Conservation (phyloP, 1,284 basidiomycete species). For the Malassezia sympodialis region DNA sequence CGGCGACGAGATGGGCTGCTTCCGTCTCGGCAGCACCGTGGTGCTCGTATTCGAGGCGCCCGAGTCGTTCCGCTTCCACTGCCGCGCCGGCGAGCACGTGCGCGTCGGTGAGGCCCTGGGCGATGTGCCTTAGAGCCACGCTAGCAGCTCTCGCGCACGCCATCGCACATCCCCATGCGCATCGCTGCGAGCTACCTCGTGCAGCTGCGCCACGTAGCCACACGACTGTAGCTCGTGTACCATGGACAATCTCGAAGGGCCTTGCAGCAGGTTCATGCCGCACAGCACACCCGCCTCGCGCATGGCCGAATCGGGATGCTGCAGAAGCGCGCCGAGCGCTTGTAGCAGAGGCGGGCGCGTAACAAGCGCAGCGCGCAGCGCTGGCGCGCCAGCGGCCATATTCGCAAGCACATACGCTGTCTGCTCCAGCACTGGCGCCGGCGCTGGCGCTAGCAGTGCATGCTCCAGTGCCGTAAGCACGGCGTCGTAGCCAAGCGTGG, state of each 20-base stretch:
- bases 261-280: constrained; percentile 6
- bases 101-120: constrained; percentile 67
- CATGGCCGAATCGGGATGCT: neutral
- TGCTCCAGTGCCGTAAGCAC: constrained; percentile 32
- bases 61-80: constrained; percentile 64
- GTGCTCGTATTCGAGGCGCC: constrained; percentile 96
- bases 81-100: constrained; percentile 74
- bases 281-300: constrained; percentile 11
- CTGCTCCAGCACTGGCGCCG: constrained; percentile 25
- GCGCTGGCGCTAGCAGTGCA: constrained; percentile 12
- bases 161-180: neutral
- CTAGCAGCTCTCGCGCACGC: neutral
- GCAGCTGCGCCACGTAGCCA: constrained; percentile 6
- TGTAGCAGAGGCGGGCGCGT: constrained; percentile 32
- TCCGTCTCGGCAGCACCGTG: constrained; percentile 87
- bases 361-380: constrained; percentile 18
- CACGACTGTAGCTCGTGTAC: neutral
- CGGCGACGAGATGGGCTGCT: constrained; percentile 95
- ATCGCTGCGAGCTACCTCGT: neutral
- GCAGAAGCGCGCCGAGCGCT: constrained; percentile 27
- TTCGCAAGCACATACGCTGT: constrained; percentile 36
- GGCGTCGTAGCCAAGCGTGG: constrained; percentile 20
- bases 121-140: constrained; percentile 22
- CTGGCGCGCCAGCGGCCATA: constrained; percentile 31
- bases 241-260: neutral